These are phyloP conservation scores for Hysterium pulicare DNA, from an alignment of 2,329 filamentous ascomycete species.

Conservation along the genomic window DNA sequence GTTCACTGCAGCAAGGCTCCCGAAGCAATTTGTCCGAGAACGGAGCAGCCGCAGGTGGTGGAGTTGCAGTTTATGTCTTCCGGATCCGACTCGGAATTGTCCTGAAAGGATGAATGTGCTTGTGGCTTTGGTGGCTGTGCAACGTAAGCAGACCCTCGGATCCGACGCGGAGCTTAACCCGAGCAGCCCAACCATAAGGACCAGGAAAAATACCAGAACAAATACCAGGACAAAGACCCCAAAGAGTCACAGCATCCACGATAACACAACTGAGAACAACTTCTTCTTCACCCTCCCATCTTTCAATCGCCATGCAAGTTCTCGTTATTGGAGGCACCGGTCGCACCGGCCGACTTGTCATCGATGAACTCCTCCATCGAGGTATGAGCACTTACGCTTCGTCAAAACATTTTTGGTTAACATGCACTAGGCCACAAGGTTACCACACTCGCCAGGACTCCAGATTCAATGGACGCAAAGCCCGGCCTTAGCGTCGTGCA, in stretches of 20 bases:
- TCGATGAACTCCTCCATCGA: conserved; percentile 39
- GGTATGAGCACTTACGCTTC: conserved; percentile 8
- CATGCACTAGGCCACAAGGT: conserved; percentile 36
- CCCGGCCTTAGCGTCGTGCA: conserved; percentile 38
- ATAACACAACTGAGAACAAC: background rate
- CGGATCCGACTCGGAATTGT: too few relatives aligned
- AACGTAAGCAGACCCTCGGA: too few relatives aligned
- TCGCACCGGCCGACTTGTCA: conserved; percentile 45
- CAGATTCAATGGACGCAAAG: conserved; percentile 27
- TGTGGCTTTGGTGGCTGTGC: too few relatives aligned
- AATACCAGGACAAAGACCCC: too few relatives aligned
- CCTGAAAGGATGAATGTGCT: too few relatives aligned
- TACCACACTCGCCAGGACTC: conserved; percentile 46
- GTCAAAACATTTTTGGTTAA: conserved; percentile 7
- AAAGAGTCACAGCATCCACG: too few relatives aligned
- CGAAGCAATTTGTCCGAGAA: too few relatives aligned
- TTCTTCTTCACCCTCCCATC: background rate
- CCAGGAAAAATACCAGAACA: background rate
- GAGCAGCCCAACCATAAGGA: background rate
- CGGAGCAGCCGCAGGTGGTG: too few relatives aligned
- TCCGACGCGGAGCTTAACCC: background rate
- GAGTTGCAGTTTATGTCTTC: too few relatives aligned
- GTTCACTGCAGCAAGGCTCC: too few relatives aligned
- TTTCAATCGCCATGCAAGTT: conserved; percentile 35
- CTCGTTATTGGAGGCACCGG: conserved; percentile 49